Percentiles rank a stretch among this genome's conserved stretches.
Evolutionary conservation across 1,139 yeast species (phyloP).

Genomic region (Sugiyamaella paludigena): DNA sequence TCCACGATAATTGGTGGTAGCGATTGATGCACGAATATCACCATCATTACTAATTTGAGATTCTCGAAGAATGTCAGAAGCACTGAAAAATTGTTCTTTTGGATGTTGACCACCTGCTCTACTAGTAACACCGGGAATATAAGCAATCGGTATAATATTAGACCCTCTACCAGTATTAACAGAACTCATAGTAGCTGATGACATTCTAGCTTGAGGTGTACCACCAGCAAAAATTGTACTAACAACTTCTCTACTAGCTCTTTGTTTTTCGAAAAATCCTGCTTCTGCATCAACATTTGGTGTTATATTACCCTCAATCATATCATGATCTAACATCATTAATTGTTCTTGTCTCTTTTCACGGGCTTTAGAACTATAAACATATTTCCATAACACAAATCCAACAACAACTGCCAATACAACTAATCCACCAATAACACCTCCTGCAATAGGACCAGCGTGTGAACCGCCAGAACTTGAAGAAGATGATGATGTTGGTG

Average conservation of each 20-base stretch:
- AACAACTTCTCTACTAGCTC: slow-evolving; percentile 6
- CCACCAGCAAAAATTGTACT: neutral
- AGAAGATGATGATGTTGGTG: slow-evolving; percentile 7
- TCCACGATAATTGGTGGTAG: slow-evolving; percentile 35
- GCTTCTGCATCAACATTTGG: slow-evolving; percentile 23
- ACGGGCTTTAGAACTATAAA: slow-evolving; percentile 26
- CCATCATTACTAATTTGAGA: slow-evolving; percentile 21
- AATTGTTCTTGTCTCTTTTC: slow-evolving; percentile 13
- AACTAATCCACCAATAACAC: slow-evolving; percentile 40
- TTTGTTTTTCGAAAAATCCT: slow-evolving; percentile 19
- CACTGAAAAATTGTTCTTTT: slow-evolving; percentile 22
- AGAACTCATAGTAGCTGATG: slow-evolving; percentile 27
- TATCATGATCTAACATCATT: slow-evolving; percentile 7
- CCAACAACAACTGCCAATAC: slow-evolving; percentile 30
- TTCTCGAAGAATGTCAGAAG: slow-evolving; percentile 27
- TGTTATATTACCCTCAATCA: slow-evolving; percentile 4
- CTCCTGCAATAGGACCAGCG: slow-evolving; percentile 41
- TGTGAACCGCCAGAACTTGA: slow-evolving; percentile 13
- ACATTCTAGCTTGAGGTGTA: slow-evolving; percentile 17
- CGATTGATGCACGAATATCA: slow-evolving; percentile 32
- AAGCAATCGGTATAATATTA: slow-evolving; percentile 88
- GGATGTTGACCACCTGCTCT: slow-evolving; percentile 20
- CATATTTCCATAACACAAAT: slow-evolving; percentile 32
- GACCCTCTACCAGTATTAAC: slow-evolving; percentile 61
- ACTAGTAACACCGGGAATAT: slow-evolving; percentile 76